phyloP scores from a whole-genome alignment of 2,329 filamentous ascomycete species.

The Neofusicoccum sp. region DNA sequence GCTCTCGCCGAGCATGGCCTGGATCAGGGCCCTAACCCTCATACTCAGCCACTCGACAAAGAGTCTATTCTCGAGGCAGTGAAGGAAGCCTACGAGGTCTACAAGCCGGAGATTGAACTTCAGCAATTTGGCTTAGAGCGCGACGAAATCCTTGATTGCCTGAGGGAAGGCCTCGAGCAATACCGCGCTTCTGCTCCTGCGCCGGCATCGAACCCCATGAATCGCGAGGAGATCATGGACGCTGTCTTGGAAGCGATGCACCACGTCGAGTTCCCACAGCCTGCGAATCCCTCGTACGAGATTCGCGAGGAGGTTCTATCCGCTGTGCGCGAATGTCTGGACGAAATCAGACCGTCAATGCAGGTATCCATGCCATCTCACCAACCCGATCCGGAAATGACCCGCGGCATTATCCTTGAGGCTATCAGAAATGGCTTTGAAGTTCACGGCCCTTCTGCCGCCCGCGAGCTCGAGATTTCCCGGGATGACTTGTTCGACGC shows the following conservation, averaged over 20 bases:
- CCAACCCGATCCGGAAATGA: slow-evolving; percentile 48
- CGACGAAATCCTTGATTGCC: slow-evolving; percentile 84
- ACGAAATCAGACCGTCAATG: slow-evolving; percentile 68
- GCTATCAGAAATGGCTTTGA: slow-evolving; percentile 63
- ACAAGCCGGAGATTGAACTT: slow-evolving; percentile 90
- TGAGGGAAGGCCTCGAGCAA: slow-evolving; percentile 82
- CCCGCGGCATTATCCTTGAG: slow-evolving; percentile 58
- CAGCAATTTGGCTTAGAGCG: slow-evolving; percentile 88
- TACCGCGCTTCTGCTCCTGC: slow-evolving; percentile 57
- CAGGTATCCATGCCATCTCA: slow-evolving; percentile 41
- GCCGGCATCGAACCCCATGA: slow-evolving; percentile 59
- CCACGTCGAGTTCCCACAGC: slow-evolving; percentile 73
- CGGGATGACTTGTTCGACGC: slow-evolving; percentile 58
- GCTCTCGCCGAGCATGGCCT: slow-evolving; percentile 63
- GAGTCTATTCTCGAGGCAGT: slow-evolving; percentile 88
- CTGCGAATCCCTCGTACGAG: slow-evolving; percentile 69
- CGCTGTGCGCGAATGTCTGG: slow-evolving; percentile 82
- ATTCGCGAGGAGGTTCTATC: slow-evolving; percentile 83
- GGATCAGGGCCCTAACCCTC: slow-evolving; percentile 48
- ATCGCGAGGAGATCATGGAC: slow-evolving; percentile 80
- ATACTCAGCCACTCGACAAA: slow-evolving; percentile 52
- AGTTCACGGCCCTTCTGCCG: slow-evolving; percentile 44
- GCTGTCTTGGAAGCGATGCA: slow-evolving; percentile 86
- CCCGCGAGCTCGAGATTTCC: slow-evolving; percentile 50
- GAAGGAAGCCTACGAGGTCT: slow-evolving; percentile 88